phyloP scores from a whole-genome alignment of 768 basidiomycete genomes.

The Pholiota molesta region DNA sequence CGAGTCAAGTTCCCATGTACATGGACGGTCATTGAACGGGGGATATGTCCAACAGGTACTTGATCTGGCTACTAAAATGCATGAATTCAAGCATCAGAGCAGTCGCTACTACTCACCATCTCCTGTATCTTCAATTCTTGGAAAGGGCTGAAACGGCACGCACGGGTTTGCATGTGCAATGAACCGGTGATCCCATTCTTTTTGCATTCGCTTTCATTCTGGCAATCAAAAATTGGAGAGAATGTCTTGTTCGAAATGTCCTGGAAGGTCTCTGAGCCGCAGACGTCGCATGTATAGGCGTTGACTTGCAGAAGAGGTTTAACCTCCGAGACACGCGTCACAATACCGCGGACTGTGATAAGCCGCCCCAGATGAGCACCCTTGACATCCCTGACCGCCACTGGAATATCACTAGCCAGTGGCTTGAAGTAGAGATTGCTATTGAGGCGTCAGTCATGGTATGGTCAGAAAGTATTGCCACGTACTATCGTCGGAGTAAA shows the following conservation, averaged over 20 bases:
- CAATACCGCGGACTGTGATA: constrained; percentile 96
- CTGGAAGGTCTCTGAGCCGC: constrained; percentile 98
- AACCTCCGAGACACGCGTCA: constrained; percentile 98
- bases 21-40: constrained; percentile 97
- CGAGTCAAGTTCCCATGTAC: constrained; percentile 89
- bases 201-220: constrained; percentile 82
- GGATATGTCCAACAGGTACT: constrained; percentile 99
- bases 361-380: constrained; percentile 86
- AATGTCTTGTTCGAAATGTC: constrained; percentile 94
- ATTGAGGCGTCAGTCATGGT: constrained; percentile 20
- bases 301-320: constrained; percentile 97
- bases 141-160: constrained; percentile 96
- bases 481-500: constrained; percentile 93
- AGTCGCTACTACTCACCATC: constrained; percentile 64
- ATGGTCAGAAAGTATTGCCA: constrained; percentile 22
- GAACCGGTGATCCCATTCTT: constrained; percentile 88
- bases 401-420: constrained; percentile 67
- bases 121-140: constrained; percentile 99
- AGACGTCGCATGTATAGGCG: constrained; percentile 97
- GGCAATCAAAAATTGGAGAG: constrained; percentile 85
- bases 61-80: constrained; percentile 79
- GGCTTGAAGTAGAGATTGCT: constrained; percentile 97
- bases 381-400: constrained; percentile 92
- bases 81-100: constrained; percentile 4
- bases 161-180: constrained; percentile 97